These are phyloP conservation scores for Pythium brassicae DNA, from an alignment of 352 stramenopile genomes.

Conservation along the genomic window DNA sequence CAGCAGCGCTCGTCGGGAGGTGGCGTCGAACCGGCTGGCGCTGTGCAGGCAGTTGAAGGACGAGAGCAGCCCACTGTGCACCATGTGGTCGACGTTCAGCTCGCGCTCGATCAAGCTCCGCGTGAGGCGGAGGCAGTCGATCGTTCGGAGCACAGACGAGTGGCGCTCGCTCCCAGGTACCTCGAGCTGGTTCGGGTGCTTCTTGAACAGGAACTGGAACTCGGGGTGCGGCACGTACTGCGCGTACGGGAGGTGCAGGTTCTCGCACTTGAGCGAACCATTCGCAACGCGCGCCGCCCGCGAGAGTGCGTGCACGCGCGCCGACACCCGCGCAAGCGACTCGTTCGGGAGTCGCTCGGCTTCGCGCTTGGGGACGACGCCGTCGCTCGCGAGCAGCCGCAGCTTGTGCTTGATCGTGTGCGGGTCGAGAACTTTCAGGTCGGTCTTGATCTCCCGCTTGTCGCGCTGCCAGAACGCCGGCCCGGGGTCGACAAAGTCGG, in stretches of 20 bases:
- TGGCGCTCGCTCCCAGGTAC: slow-evolving; percentile 28
- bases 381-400: slow-evolving; percentile 30
- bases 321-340: slow-evolving; percentile 33
- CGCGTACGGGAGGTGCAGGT: slow-evolving; percentile 28
- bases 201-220: slow-evolving; percentile 68
- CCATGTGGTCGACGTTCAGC: slow-evolving; percentile 32
- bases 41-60: slow-evolving; percentile 49
- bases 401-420: slow-evolving; percentile 54
- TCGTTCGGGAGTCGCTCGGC: slow-evolving; percentile 37
- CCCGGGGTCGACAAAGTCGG: slow-evolving; percentile 55
- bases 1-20: slow-evolving; percentile 24
- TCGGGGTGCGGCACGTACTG: slow-evolving; percentile 37
- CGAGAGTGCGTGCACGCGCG: slow-evolving; percentile 43
- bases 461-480: slow-evolving; percentile 38
- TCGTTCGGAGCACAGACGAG: slow-evolving; percentile 50
- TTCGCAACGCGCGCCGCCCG: slow-evolving; percentile 23
- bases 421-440: slow-evolving; percentile 39
- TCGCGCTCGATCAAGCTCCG: slow-evolving; percentile 39
- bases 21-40: slow-evolving; percentile 48
- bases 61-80: slow-evolving; percentile 21
- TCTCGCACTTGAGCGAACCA: slow-evolving; percentile 19
- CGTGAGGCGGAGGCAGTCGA: slow-evolving; percentile 53
- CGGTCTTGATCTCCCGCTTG: slow-evolving; percentile 35
- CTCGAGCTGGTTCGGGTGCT: slow-evolving; percentile 50
- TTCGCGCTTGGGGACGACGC: slow-evolving; percentile 33